Percentiles rank a stretch among this genome's conserved stretches.
Conservation (phyloP, 2,329 filamentous ascomycete species). For the Tetracladium maxilliforme region DNA sequence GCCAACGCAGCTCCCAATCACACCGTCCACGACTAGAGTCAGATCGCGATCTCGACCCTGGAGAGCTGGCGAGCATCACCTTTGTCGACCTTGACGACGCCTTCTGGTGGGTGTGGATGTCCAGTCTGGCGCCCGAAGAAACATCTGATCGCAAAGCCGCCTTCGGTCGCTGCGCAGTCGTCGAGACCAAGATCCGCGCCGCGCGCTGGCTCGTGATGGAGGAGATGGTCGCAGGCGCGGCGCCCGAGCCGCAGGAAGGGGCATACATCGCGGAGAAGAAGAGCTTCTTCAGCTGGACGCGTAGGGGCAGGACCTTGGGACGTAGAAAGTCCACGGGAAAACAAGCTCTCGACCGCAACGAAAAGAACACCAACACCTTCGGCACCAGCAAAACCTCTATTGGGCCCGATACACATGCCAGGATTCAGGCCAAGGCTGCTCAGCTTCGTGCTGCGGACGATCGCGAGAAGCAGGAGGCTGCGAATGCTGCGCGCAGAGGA, state of each 20-base stretch:
- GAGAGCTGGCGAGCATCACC: conserved; percentile 85
- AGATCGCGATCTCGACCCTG: conserved; percentile 62
- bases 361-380: conserved; percentile 21
- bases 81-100: conserved; percentile 80
- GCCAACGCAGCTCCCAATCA: conserved; percentile 78
- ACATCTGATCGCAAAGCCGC: conserved; percentile 73
- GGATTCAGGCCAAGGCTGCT: conserved; percentile 81
- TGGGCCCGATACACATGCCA: conserved; percentile 80
- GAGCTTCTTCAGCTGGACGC: conserved; percentile 78
- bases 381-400: conserved; percentile 66
- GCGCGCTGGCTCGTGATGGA: conserved; percentile 91
- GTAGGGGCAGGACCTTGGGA: conserved; percentile 44
- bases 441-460: conserved; percentile 36
- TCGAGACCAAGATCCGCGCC: conserved; percentile 71
- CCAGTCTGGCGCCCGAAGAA: conserved; percentile 83
- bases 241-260: conserved; percentile 66
- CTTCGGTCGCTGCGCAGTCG: conserved; percentile 82
- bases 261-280: conserved; percentile 95
- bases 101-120: conserved; percentile 99
- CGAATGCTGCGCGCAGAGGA: conserved; percentile 28
- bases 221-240: conserved; percentile 89
- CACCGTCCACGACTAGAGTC: conserved; percentile 59
- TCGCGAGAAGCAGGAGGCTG: conserved; percentile 19
- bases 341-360: conserved; percentile 30
- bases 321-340: conserved; percentile 61